Conservation (phyloP, 2,329 filamentous ascomycete genomes). For the Davidsoniella australis region DNA sequence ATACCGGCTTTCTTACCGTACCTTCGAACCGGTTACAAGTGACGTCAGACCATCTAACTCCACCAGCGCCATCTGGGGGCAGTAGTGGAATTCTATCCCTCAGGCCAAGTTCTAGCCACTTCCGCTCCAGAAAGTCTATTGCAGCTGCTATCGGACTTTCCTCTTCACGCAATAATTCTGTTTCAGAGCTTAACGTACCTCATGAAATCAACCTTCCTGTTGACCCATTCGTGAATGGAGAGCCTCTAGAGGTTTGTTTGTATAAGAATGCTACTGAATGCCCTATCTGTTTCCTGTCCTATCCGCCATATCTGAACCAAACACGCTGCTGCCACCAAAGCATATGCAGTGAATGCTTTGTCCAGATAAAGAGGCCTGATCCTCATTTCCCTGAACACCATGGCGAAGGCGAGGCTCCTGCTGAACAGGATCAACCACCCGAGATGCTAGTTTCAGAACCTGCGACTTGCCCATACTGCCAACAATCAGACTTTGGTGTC, state of each 20-base stretch:
- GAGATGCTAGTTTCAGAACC: constrained; percentile 76
- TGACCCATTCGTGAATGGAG: constrained; percentile 85
- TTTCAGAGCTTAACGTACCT: constrained; percentile 48
- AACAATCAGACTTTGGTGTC: constrained; percentile 89
- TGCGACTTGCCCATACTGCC: constrained; percentile 85
- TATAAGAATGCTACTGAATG: constrained; percentile 88
- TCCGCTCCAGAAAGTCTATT: constrained; percentile 54
- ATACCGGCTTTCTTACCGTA: constrained; percentile 57
- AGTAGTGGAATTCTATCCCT: constrained; percentile 21
- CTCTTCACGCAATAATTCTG: constrained; percentile 55
- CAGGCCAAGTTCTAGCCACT: constrained; percentile 54
- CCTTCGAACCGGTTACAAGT: constrained; percentile 58
- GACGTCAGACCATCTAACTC: constrained; percentile 44
- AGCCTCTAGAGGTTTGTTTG: constrained; percentile 76
- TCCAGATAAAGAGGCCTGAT: constrained; percentile 91
- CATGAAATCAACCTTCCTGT: constrained; percentile 65
- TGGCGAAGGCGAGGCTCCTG: constrained; percentile 24
- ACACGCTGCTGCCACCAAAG: constrained; percentile 90
- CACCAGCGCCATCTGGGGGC: neutral
- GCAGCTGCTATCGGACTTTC: constrained; percentile 56
- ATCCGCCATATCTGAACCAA: constrained; percentile 83
- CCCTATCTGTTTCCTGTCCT: constrained; percentile 91
- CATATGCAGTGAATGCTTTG: constrained; percentile 97
- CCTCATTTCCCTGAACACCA: constrained; percentile 74
- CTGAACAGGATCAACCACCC: constrained; percentile 20